phyloP scores from a whole-genome alignment of 768 basidiomycete genomes.

The Rhizopogon vesiculosus region DNA sequence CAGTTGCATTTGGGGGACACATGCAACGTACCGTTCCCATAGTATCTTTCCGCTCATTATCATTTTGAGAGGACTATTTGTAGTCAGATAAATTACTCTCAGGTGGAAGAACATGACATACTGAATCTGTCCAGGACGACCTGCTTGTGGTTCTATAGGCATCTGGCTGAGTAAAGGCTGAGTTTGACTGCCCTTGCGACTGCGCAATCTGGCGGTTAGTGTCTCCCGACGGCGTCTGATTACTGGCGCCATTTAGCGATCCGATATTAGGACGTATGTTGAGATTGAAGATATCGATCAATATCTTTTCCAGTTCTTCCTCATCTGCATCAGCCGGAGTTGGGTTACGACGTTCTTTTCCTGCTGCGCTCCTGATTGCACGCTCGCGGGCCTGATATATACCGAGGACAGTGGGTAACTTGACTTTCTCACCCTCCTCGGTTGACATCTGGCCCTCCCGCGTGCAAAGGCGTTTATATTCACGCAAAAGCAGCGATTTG shows the following conservation, averaged over 20 bases:
- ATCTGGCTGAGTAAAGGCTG: neutral
- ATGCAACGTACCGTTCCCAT: neutral
- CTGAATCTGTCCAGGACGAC: neutral
- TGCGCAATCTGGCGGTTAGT: neutral
- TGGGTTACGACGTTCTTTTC: slow-evolving; percentile 18
- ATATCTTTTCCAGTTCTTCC: slow-evolving; percentile 22
- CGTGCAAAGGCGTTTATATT: slow-evolving; percentile 48
- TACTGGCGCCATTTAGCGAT: neutral
- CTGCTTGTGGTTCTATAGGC: neutral
- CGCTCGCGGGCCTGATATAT: slow-evolving; percentile 54
- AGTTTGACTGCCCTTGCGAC: neutral
- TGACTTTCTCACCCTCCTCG: slow-evolving; percentile 51
- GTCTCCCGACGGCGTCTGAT: neutral
- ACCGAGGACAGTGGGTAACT: slow-evolving; percentile 47
- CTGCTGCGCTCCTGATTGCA: slow-evolving; percentile 28
- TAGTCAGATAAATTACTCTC: neutral
- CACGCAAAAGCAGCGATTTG: slow-evolving; percentile 40
- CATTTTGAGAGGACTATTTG: neutral
- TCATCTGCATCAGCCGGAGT: slow-evolving; percentile 20
- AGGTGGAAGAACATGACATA: neutral
- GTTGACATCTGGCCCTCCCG: slow-evolving; percentile 48
- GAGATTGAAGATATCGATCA: slow-evolving; percentile 29
- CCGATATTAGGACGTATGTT: neutral
- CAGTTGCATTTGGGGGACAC: neutral
- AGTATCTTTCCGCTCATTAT: neutral